These are phyloP conservation scores for Cucurbita moschata DNA, from an alignment of 306 rosid species.

Conservation along the genomic window DNA sequence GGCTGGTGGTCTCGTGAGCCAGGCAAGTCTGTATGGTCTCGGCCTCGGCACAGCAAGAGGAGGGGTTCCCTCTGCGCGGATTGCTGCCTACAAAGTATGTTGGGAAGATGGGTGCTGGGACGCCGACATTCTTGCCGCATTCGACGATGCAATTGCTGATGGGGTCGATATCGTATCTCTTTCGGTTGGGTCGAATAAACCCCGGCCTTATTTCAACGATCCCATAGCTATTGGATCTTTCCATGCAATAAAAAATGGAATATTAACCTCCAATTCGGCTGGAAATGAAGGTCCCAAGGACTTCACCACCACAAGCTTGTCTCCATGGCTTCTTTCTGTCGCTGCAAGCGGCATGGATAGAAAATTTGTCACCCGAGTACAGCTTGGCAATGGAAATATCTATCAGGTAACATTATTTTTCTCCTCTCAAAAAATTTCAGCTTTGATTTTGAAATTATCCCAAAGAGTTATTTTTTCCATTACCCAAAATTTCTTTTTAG, in stretches of 20 bases:
- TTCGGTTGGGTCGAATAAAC: background rate
- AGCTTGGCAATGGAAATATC: slow-evolving; percentile 13
- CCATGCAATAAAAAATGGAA: slow-evolving; percentile 30
- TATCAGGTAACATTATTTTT: slow-evolving; percentile 13
- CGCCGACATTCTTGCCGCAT: slow-evolving; percentile 9
- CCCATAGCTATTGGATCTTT: slow-evolving; percentile 29
- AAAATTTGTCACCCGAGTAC: slow-evolving; percentile 18
- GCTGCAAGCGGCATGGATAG: slow-evolving; percentile 35
- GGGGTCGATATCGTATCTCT: slow-evolving; percentile 33
- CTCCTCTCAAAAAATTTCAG: background rate
- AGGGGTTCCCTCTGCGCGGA: slow-evolving; percentile 18
- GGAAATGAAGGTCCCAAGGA: slow-evolving; percentile 16
- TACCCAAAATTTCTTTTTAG: too few species aligned
- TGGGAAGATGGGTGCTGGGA: background rate
- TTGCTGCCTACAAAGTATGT: slow-evolving; percentile 26
- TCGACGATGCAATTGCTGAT: slow-evolving; percentile 38
- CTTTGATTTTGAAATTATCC: too few species aligned
- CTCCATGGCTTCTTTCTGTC: slow-evolving; percentile 40
- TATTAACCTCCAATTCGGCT: slow-evolving; percentile 21
- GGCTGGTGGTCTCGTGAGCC: slow-evolving; percentile 17
- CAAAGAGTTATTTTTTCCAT: too few species aligned
- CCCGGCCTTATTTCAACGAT: background rate
- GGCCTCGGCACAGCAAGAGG: slow-evolving; percentile 23
- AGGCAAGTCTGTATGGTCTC: slow-evolving; percentile 13
- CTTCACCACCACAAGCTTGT: background rate